phyloP scores from a whole-genome alignment of 1,139 yeast species.

The Sugiyamaella xylanicola region DNA sequence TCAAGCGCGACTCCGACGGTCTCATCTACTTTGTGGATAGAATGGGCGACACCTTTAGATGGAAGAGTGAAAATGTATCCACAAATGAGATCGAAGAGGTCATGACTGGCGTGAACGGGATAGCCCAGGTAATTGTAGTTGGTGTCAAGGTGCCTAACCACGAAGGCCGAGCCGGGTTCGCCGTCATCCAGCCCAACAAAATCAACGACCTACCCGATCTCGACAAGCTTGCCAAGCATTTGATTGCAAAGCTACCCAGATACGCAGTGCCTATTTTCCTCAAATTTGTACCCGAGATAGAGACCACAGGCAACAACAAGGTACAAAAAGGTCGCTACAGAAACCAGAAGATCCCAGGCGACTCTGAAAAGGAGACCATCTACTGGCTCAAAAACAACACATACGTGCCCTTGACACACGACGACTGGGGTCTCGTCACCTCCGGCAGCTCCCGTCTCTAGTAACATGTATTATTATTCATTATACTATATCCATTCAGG shows the following conservation, averaged over 20 bases:
- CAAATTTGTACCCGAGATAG: constrained; percentile 63
- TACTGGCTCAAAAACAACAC: constrained; percentile 66
- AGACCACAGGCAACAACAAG: constrained; percentile 81
- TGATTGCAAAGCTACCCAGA: constrained; percentile 62
- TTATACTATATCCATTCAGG: too few relatives aligned
- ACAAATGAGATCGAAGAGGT: constrained; percentile 93
- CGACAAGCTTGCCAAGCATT: constrained; percentile 46
- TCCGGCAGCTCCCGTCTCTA: constrained; percentile 37
- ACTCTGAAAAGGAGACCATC: constrained; percentile 57
- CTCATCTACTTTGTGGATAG: constrained; percentile 86
- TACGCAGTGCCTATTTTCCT: constrained; percentile 87
- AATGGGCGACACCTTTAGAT: constrained; percentile 92
- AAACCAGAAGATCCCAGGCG: constrained; percentile 75
- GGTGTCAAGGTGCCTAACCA: constrained; percentile 86
- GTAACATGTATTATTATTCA: too few relatives aligned
- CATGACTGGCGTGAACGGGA: constrained; percentile 46
- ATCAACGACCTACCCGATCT: constrained; percentile 35
- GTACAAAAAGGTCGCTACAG: constrained; percentile 77
- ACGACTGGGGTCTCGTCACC: constrained; percentile 54
- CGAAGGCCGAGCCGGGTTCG: constrained; percentile 95
- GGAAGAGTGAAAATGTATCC: constrained; percentile 96
- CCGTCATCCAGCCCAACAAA: constrained; percentile 63
- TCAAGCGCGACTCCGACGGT: constrained; percentile 68
- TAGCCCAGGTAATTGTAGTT: constrained; percentile 79
- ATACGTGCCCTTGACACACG: constrained; percentile 61